A percentile compares a stretch with the other conserved stretches of the same genome.
These are phyloP conservation scores for Salmacisia buchloeana DNA, from an alignment of 1,284 basidiomycete species.

Conservation along the genomic window DNA sequence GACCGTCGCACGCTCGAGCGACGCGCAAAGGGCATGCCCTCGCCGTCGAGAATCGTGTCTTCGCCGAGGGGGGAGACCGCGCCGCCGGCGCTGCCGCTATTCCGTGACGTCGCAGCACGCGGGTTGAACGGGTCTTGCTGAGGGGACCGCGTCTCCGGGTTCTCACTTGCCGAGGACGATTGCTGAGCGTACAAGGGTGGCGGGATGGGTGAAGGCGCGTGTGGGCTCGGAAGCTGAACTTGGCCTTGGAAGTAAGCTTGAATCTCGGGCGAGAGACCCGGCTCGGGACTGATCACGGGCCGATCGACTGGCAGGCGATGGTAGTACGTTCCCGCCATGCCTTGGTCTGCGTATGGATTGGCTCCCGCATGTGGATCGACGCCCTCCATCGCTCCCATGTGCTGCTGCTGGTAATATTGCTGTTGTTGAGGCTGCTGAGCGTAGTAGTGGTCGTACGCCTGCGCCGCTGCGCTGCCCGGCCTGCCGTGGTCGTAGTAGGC, in stretches of 20 bases:
- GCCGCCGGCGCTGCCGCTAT: too few species aligned
- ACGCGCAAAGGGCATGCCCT: slow-evolving; percentile 5
- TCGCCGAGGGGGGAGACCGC: not conserved
- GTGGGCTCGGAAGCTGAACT: not conserved
- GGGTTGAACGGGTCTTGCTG: too few species aligned
- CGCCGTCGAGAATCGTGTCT: not conserved
- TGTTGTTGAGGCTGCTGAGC: not conserved
- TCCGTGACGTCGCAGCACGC: too few species aligned
- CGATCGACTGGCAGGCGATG: not conserved
- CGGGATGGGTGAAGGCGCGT: not conserved
- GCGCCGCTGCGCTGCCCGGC: not conserved
- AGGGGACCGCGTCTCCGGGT: too few species aligned
- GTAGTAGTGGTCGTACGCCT: not conserved
- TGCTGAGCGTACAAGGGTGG: too few species aligned
- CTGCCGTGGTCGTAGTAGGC: slow-evolving; percentile 1
- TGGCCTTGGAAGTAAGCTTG: not conserved
- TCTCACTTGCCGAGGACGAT: too few species aligned
- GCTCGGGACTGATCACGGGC: not conserved
- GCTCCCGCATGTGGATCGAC: not conserved
- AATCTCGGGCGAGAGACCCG: not conserved
- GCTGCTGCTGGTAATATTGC: not conserved
- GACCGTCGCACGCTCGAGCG: not conserved
- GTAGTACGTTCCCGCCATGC: not conserved
- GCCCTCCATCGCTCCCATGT: too few species aligned
- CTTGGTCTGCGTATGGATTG: not conserved